A percentile compares a stretch with the other conserved stretches of the same genome.
Conservation (phyloP, 1,284 basidiomycete genomes). For the Malassezia dermatis region DNA sequence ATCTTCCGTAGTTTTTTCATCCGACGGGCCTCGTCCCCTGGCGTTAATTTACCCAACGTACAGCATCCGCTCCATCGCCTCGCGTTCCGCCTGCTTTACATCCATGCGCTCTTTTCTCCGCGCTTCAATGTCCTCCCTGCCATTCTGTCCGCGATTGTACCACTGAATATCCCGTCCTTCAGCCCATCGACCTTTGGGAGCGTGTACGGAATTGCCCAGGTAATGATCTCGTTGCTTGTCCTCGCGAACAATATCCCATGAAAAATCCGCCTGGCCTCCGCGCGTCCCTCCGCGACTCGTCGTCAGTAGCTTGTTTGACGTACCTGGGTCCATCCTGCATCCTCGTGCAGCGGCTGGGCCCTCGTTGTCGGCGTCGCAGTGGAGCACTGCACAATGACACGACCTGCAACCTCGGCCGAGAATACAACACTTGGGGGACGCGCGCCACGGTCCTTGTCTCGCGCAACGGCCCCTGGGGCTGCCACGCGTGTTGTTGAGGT, state of each 20-base stretch:
- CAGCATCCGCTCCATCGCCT: slow-evolving; percentile 31
- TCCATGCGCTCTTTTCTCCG: slow-evolving; percentile 29
- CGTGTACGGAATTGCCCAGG: slow-evolving; percentile 43
- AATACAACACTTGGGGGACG: not conserved
- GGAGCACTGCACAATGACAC: not conserved
- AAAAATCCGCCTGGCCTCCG: slow-evolving; percentile 42
- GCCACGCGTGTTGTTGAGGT: not conserved
- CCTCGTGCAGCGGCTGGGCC: not conserved
- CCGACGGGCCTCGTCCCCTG: not conserved
- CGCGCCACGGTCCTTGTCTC: not conserved
- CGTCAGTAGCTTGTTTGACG: not conserved
- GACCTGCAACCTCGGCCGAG: not conserved
- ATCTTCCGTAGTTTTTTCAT: not conserved
- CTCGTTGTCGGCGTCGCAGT: not conserved
- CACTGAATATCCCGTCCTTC: slow-evolving; percentile 43
- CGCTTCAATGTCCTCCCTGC: not conserved
- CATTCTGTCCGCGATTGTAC: slow-evolving; percentile 38
- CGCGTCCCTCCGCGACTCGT: slow-evolving; percentile 27
- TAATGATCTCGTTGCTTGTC: slow-evolving; percentile 46
- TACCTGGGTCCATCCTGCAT: not conserved
- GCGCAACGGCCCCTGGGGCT: not conserved
- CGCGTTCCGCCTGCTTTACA: slow-evolving; percentile 39
- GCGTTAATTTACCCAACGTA: slow-evolving; percentile 8
- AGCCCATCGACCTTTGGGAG: slow-evolving; percentile 44
- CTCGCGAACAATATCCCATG: slow-evolving; percentile 37